These are phyloP conservation scores for Erysimum cheiri DNA, from an alignment of 441 rosid species.

Conservation along the genomic window DNA sequence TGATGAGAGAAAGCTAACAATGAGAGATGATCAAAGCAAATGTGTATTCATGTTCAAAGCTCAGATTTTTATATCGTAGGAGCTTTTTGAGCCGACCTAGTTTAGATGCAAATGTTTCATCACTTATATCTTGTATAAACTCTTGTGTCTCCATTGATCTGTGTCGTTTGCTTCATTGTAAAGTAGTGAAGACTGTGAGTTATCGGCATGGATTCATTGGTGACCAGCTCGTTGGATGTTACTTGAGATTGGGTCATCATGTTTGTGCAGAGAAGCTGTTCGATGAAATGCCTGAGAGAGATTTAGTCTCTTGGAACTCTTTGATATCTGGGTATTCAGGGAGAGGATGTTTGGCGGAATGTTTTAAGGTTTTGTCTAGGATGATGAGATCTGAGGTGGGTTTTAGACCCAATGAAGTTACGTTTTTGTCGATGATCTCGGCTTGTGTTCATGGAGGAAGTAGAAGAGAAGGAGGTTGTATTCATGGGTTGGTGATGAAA, in stretches of 20 bases:
- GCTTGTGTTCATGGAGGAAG: conserved; percentile 51
- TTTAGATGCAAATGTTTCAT: conserved; percentile 52
- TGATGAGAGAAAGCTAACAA: neutral
- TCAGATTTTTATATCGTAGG: neutral
- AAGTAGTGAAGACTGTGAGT: conserved; percentile 54
- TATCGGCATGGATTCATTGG: conserved; percentile 75
- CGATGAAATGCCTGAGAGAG: conserved; percentile 67
- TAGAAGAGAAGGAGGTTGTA: conserved; percentile 52
- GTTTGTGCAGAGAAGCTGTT: conserved; percentile 58
- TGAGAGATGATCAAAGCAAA: conserved; percentile 41
- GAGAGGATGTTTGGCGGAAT: conserved; percentile 44
- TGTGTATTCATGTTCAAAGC: conserved; percentile 34
- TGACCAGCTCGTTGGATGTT: conserved; percentile 60
- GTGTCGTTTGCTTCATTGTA: conserved; percentile 54
- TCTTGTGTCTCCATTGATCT: conserved; percentile 49
- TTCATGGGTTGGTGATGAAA: conserved; percentile 65
- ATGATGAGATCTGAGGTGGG: conserved; percentile 50
- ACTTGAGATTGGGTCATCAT: conserved; percentile 46
- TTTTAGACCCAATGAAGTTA: conserved; percentile 58
- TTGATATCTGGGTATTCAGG: conserved; percentile 57
- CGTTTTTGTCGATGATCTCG: conserved; percentile 58
- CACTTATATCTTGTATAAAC: conserved; percentile 48
- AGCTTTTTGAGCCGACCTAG: conserved; percentile 15
- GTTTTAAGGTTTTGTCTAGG: conserved; percentile 49
- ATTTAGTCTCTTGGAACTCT: conserved; percentile 75